Percentiles rank a stretch among this genome's conserved stretches.
Evolutionary conservation across 1,139 yeast genomes (phyloP).

Genomic region (Pichiaceae sp.): DNA sequence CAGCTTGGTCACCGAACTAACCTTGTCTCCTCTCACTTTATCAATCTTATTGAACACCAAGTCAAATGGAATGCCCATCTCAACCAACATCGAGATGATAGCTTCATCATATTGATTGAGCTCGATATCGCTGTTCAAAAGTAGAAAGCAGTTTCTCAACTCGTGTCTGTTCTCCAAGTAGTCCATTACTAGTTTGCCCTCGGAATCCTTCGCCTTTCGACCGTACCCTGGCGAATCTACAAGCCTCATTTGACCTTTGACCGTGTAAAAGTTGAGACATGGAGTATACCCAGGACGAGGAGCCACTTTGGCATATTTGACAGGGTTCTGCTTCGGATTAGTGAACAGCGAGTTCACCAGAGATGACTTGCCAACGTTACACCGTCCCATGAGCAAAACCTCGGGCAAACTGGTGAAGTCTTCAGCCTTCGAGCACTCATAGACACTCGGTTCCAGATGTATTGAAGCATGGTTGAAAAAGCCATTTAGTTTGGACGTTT

Average conservation of each 20-base stretch:
- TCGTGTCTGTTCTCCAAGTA: slow-evolving; percentile 48
- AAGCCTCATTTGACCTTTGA: slow-evolving; percentile 54
- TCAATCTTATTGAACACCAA: slow-evolving; percentile 73
- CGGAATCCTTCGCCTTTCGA: slow-evolving; percentile 45
- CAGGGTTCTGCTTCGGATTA: slow-evolving; percentile 23
- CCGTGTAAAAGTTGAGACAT: slow-evolving; percentile 63
- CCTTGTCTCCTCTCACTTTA: slow-evolving; percentile 24
- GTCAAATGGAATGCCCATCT: slow-evolving; percentile 60
- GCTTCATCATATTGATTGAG: slow-evolving; percentile 46
- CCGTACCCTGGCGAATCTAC: slow-evolving; percentile 92
- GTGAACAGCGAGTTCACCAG: slow-evolving; percentile 48
- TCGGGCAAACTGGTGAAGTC: slow-evolving; percentile 43
- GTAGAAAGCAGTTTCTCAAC: slow-evolving; percentile 49
- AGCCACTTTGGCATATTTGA: slow-evolving; percentile 23
- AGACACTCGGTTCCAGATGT: slow-evolving; percentile 6
- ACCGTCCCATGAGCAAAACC: slow-evolving; percentile 64
- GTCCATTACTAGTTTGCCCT: slow-evolving; percentile 60
- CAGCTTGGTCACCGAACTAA: slow-evolving; percentile 17
- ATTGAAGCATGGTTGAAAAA: slow-evolving; percentile 5
- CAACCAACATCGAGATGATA: slow-evolving; percentile 42
- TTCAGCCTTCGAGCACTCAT: slow-evolving; percentile 7
- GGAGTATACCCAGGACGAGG: slow-evolving; percentile 64
- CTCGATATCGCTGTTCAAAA: slow-evolving; percentile 54
- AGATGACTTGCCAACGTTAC: slow-evolving; percentile 82
- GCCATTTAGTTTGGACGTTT: background rate